These are phyloP conservation scores for Phytophthora ramorum DNA, from an alignment of 352 stramenopile species.

Conservation along the genomic window DNA sequence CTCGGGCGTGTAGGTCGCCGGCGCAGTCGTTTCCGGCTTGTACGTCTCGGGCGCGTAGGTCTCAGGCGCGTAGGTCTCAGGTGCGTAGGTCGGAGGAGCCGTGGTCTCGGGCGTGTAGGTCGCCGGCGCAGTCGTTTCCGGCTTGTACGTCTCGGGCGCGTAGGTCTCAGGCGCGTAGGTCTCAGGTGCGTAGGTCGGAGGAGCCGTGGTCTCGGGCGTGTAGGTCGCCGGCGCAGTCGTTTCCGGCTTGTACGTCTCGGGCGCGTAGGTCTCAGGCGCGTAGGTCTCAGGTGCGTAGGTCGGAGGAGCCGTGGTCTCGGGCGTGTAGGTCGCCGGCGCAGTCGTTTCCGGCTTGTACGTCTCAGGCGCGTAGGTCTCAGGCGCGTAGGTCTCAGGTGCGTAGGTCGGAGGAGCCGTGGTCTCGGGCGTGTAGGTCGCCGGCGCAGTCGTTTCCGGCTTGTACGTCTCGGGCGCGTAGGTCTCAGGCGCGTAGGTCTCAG, in stretches of 20 bases:
- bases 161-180: slow-evolving; percentile 11
- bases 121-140: neutral
- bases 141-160: no score
- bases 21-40: no score
- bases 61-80: slow-evolving; percentile 2
- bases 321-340: no score
- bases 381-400: no score
- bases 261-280: slow-evolving; percentile 1
- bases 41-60: slow-evolving; percentile 10
- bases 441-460: no score
- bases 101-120: slow-evolving; percentile 4
- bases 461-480: neutral
- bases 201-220: slow-evolving; percentile 1
- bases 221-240: no score
- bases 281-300: slow-evolving; percentile 12
- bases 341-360: no score
- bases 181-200: neutral
- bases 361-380: slow-evolving; percentile 4
- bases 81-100: no score
- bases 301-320: neutral
- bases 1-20: neutral
- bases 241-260: no score
- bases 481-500: neutral
- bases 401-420: slow-evolving; percentile 3
- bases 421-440: neutral